Percentiles rank a stretch among this genome's conserved stretches.
These are phyloP conservation scores for Cytospora mali DNA, from an alignment of 2,329 filamentous ascomycete species.

Conservation along the genomic window DNA sequence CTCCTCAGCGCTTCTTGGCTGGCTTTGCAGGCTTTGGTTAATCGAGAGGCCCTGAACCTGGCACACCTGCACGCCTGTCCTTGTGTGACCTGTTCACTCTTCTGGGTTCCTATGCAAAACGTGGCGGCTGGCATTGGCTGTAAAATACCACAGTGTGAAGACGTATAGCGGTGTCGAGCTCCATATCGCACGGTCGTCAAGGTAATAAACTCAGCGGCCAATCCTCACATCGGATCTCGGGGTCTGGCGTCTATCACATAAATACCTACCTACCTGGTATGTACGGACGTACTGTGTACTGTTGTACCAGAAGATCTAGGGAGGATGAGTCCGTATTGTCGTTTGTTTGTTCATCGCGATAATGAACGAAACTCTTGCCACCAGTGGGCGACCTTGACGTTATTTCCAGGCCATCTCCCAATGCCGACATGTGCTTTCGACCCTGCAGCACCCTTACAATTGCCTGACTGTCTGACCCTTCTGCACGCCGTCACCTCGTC, in stretches of 20 bases:
- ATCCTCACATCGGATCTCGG: conserved; percentile 12
- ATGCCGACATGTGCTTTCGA: conserved; percentile 5
- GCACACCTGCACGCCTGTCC: neutral
- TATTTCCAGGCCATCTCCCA: conserved; percentile 5
- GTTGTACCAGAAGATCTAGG: neutral
- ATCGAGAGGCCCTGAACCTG: conserved; percentile 9
- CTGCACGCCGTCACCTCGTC: conserved; percentile 8
- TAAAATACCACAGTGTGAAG: conserved; percentile 13
- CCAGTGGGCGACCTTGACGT: conserved; percentile 22
- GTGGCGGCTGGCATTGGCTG: conserved; percentile 23
- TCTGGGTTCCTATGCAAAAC: conserved; percentile 19
- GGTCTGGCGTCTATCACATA: neutral
- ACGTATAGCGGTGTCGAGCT: neutral
- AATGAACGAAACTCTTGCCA: conserved; percentile 19
- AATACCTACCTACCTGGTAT: no score
- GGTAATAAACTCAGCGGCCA: conserved; percentile 2
- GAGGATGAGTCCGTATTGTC: neutral
- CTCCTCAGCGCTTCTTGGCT: neutral
- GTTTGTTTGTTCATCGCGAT: conserved; percentile 1
- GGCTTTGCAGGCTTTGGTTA: neutral
- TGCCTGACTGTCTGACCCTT: conserved; percentile 5
- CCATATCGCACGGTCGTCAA: conserved; percentile 20
- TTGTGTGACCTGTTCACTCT: conserved; percentile 24
- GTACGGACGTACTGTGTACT: conserved; percentile 1
- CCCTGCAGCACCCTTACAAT: conserved; percentile 7